Evolutionary conservation across 352 stramenopile species (phyloP), one percentile per base, ranked within the genome.

Genomic region (Pythium dissotocum): DNA sequence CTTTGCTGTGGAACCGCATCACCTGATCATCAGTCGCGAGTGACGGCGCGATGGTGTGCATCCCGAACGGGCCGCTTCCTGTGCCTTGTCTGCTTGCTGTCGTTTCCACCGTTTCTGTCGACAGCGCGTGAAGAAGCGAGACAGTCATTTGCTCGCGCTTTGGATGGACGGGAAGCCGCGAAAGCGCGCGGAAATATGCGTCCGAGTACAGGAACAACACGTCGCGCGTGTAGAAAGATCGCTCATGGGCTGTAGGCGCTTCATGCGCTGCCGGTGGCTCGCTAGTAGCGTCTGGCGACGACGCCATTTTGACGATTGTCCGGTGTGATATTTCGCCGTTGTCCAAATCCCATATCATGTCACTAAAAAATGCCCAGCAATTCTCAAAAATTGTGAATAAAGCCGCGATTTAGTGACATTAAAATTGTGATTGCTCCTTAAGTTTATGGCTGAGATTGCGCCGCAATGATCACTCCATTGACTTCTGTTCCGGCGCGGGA

Each of bases 111-210:
- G 28, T 3, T 49, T 26, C 18, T 52, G 42, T 21, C 12, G 59
- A 53, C 9, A 80, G 63, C 28, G 72, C 70, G 24, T 67, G 54
- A 0, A 80, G 63, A 56, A 87, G 63, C n/a, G 71, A 70, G 12
- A 85, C 58, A 32, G 77, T 83, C 79, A 82, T 85, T 44, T 65
- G 58, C 54, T 85, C 77, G 38, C 79, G 75, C 1, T 71, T 35
- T 21, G 59, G 65, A 38, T 88, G 76, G 13, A 88, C 68, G 0
- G 77, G 76, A 10, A 85, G 66, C 35, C 55, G 58, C n/a, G 53
- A 36, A n/a, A 85, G 53, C 28, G 63, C 69, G 10, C 74, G 63
- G 16, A 77, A 65, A 55, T 85, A 77, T 33, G 44, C 58, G 10
- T 68, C 58, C 16, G 73, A 79, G 63, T 77, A 67, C 53, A 79